Conservation (phyloP, 2,329 filamentous ascomycete species). For the Microcera coccophila region DNA sequence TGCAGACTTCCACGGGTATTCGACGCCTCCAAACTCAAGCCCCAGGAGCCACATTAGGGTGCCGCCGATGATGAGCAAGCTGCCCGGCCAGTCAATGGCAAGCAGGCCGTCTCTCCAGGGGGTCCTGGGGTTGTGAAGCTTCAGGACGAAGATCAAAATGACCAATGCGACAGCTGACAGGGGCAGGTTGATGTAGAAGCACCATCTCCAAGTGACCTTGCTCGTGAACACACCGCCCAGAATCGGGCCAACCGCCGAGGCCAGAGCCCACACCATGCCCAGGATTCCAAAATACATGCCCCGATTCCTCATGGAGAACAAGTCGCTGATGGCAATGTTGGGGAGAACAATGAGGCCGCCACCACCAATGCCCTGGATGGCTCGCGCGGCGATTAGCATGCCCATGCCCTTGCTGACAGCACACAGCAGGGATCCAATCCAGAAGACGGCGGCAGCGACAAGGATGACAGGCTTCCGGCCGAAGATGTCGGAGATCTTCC, state of each 20-base stretch:
- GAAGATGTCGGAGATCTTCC: slow-evolving; percentile 57
- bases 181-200: slow-evolving; percentile 62
- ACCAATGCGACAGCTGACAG: slow-evolving; percentile 44
- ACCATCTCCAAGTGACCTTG: slow-evolving; percentile 65
- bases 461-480: slow-evolving; percentile 55
- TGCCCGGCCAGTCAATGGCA: slow-evolving; percentile 58
- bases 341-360: slow-evolving; percentile 57
- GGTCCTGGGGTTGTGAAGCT: slow-evolving; percentile 65
- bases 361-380: slow-evolving; percentile 55
- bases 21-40: slow-evolving; percentile 76
- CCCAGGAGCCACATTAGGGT: slow-evolving; percentile 85
- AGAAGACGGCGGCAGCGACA: slow-evolving; percentile 49
- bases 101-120: slow-evolving; percentile 58
- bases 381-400: slow-evolving; percentile 52
- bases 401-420: slow-evolving; percentile 47
- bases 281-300: slow-evolving; percentile 52
- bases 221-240: slow-evolving; percentile 66
- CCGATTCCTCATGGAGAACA: slow-evolving; percentile 50
- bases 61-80: slow-evolving; percentile 63
- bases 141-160: slow-evolving; percentile 58
- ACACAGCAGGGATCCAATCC: slow-evolving; percentile 52
- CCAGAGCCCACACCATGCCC: slow-evolving; percentile 60
- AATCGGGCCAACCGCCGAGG: slow-evolving; percentile 61
- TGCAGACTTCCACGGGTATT: slow-evolving; percentile 69
- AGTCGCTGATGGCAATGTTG: slow-evolving; percentile 56